Base-by-base conservation (phyloP, 1,139 yeast genomes). In the Debaryomyces robertsiae region DNA sequence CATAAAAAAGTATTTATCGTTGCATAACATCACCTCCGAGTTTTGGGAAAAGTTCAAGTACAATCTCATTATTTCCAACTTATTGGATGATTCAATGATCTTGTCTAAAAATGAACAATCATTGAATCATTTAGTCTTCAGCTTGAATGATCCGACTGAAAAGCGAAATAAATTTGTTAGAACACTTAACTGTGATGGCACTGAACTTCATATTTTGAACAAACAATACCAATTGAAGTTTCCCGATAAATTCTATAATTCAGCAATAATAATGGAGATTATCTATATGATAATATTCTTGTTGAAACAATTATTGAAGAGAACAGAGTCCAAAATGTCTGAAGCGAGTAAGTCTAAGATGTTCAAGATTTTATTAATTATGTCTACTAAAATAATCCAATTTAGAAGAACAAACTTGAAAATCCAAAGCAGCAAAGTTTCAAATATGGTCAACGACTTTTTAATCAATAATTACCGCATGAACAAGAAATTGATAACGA, bases 21-120 rank as follows among this genome's bases (percentile, higher is more conserved):
- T 66, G 34, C 45, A 50, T 22, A 43, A 39, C 6, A 33, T 44
- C 11, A 36, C 44, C 4, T 43, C 40, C 11, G 60, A 58, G 40
- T 69, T 69, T 44, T 65, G 71, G 70, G 78, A 73, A 45, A 62
- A 61, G 43, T 68, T 70, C 59, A 71, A 70, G 49, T 73, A 73
- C 48, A 64, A 59, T 45, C 52, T 73, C 27, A 58, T 73, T 2
- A 55, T 67, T 3, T 69, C 76, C 2, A 66, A 66, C 42, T 54
- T 73, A n/a, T 52, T 73, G 33, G 77, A 72, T 39, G 71, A 70
- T 45, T 56, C 75, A 2, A 66, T 73, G 68, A 63, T 69, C 27
- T 52, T 72, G 17, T 70, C 77, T 13, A 72, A 73, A 45, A 71
- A 70, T 44, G 77, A 73, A 33, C 70, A 66, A 43, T 58, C 64